Conservation (phyloP, 1,284 basidiomycete species). For the Trichosporon sp. region DNA sequence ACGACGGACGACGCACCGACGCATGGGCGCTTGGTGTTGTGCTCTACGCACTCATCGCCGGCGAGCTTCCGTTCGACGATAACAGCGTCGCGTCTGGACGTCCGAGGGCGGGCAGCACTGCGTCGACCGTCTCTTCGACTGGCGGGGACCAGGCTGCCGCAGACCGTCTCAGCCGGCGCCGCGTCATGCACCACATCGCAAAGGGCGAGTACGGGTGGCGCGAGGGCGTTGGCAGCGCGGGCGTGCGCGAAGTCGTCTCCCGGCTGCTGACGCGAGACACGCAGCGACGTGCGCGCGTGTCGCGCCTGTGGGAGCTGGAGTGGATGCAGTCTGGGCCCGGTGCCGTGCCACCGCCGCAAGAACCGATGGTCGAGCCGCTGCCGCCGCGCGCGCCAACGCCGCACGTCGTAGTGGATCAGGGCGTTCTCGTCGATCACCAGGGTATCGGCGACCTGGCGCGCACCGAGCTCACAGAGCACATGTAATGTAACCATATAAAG, state of each 20-base stretch:
- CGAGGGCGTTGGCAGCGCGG: conserved; percentile 37
- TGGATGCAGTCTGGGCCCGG: conserved; percentile 63
- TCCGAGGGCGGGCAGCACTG: conserved; percentile 32
- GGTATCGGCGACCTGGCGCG: conserved; percentile 30
- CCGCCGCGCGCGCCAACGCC: conserved; percentile 29
- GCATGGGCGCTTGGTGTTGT: conserved; percentile 88
- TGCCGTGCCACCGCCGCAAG: conserved; percentile 27
- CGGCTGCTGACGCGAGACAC: conserved; percentile 71
- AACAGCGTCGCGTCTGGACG: conserved; percentile 23
- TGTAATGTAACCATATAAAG: background rate
- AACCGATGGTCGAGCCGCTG: conserved; percentile 22
- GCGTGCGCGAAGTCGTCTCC: conserved; percentile 61
- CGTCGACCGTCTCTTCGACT: conserved; percentile 8
- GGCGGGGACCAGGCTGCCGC: conserved; percentile 17
- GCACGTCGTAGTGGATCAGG: conserved; percentile 28
- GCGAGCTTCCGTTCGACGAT: conserved; percentile 60
- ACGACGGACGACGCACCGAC: conserved; percentile 85
- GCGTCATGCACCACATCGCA: conserved; percentile 69
- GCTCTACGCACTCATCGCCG: conserved; percentile 71
- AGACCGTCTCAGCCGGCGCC: conserved; percentile 24
- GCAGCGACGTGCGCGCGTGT: conserved; percentile 63
- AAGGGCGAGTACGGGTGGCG: conserved; percentile 75
- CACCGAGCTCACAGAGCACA: conserved; percentile 14
- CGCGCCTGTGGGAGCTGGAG: conserved; percentile 67
- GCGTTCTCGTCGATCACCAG: conserved; percentile 31